These are phyloP conservation scores for Monascus ruber DNA, from an alignment of 2,329 filamentous ascomycete genomes.

Conservation along the genomic window DNA sequence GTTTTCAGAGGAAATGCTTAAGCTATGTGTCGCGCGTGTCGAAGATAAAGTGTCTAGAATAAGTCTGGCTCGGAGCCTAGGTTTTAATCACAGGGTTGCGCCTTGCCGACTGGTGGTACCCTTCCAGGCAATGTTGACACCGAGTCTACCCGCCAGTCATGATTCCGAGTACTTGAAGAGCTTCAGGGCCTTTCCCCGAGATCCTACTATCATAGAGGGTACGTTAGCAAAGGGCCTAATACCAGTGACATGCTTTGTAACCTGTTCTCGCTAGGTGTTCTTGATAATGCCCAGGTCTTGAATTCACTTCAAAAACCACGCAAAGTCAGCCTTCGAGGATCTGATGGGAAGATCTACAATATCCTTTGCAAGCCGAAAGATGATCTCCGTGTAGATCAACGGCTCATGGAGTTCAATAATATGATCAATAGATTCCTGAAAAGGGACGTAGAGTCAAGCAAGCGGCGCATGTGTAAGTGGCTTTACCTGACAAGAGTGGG, in stretches of 20 bases:
- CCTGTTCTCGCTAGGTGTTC: conserved; percentile 41
- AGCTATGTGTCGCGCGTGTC: conserved; percentile 70
- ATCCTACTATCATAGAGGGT: conserved; percentile 67
- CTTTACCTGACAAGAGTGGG: neutral
- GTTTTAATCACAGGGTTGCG: conserved; percentile 72
- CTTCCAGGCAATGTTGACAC: conserved; percentile 71
- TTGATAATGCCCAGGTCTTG: conserved; percentile 80
- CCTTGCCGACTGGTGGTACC: conserved; percentile 82
- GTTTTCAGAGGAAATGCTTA: conserved; percentile 68
- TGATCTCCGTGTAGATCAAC: conserved; percentile 91
- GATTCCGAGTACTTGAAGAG: conserved; percentile 56
- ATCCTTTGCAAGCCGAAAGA: conserved; percentile 97
- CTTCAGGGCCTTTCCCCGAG: conserved; percentile 77
- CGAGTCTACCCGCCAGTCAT: conserved; percentile 61
- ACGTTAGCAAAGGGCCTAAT: conserved; percentile 5
- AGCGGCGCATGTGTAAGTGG: conserved; percentile 60
- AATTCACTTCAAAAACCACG: conserved; percentile 87
- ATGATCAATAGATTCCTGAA: conserved; percentile 96
- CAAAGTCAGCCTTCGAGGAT: conserved; percentile 76
- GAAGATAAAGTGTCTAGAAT: conserved; percentile 58
- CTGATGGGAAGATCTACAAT: conserved; percentile 78
- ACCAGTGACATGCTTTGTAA: conserved; percentile 4
- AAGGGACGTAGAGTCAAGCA: conserved; percentile 78
- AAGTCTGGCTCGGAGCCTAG: conserved; percentile 64
- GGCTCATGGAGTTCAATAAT: conserved; percentile 97